phyloP scores from a whole-genome alignment of 2,329 filamentous ascomycete genomes.

The Aureobasidium sp. region DNA sequence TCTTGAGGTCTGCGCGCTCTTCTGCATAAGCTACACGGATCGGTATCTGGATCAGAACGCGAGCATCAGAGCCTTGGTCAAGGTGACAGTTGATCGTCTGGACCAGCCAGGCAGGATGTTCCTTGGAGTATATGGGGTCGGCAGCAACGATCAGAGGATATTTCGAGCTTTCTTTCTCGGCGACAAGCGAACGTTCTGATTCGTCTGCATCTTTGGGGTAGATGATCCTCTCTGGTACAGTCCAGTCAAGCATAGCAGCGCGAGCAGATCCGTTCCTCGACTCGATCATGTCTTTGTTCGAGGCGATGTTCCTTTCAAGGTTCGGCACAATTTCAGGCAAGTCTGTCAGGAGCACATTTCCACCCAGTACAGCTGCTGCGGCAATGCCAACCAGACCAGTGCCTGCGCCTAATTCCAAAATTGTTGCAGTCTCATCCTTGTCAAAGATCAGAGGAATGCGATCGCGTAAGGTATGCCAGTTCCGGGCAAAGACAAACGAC shows the following conservation, averaged over 20 bases:
- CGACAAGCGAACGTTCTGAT: not conserved
- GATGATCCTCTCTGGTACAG: conserved; percentile 39
- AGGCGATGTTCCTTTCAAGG: conserved; percentile 60
- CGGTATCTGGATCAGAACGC: conserved; percentile 73
- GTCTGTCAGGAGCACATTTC: conserved; percentile 68
- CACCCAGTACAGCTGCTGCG: conserved; percentile 63
- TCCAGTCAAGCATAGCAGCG: conserved; percentile 68
- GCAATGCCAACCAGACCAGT: conserved; percentile 87
- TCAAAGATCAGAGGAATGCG: conserved; percentile 5
- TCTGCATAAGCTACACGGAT: conserved; percentile 61
- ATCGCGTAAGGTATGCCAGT: conserved; percentile 42
- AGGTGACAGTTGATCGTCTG: conserved; percentile 63
- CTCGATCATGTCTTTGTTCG: conserved; percentile 53
- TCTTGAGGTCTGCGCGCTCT: conserved; percentile 56
- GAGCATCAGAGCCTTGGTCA: conserved; percentile 45
- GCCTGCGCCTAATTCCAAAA: conserved; percentile 78
- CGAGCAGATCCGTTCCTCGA: conserved; percentile 49
- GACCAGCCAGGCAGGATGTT: conserved; percentile 68
- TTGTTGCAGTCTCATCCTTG: conserved; percentile 19
- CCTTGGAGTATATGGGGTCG: conserved; percentile 78
- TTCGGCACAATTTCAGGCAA: conserved; percentile 78
- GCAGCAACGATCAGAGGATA: conserved; percentile 66
- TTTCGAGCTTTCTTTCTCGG: conserved; percentile 14
- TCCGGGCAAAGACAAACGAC: conserved; percentile 73
- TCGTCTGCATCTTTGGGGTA: not conserved